Conservation (phyloP, 1,139 yeast genomes). For the Casaregolazyma suthepensis region DNA sequence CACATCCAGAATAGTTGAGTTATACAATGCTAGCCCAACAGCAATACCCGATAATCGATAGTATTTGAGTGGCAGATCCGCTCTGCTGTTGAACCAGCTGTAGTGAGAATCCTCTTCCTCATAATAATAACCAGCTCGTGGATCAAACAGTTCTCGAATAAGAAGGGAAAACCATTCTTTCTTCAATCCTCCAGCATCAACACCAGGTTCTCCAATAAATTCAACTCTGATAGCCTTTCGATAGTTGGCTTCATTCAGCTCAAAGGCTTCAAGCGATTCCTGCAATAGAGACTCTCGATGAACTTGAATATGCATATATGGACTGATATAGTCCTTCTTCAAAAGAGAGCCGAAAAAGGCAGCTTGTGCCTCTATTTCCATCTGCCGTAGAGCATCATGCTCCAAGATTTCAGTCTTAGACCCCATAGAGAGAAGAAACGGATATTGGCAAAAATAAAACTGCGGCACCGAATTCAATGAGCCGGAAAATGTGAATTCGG, state of each 20-base stretch:
- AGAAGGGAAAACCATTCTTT: conserved; percentile 88
- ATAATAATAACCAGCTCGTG: conserved; percentile 40
- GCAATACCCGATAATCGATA: conserved; percentile 80
- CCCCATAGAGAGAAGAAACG: conserved; percentile 76
- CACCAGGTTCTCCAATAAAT: conserved; percentile 81
- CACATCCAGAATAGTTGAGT: conserved; percentile 78
- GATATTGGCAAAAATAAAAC: conserved; percentile 63
- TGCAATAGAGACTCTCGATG: conserved; percentile 61
- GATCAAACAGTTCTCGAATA: conserved; percentile 62
- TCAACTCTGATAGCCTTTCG: conserved; percentile 72
- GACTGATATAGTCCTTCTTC: conserved; percentile 53
- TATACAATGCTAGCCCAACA: conserved; percentile 83
- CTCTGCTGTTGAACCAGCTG: conserved; percentile 61
- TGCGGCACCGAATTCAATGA: conserved; percentile 5
- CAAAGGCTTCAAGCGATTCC: conserved; percentile 70
- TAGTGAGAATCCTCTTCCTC: conserved; percentile 63
- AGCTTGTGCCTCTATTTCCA: conserved; percentile 86
- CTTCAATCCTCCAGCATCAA: conserved; percentile 90
- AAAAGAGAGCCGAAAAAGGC: conserved; percentile 76
- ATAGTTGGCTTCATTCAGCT: conserved; percentile 52
- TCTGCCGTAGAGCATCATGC: conserved; percentile 72
- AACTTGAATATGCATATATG: conserved; percentile 61
- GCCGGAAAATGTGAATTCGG: conserved; percentile 10
- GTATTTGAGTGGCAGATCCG: conserved; percentile 41
- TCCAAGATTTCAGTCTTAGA: conserved; percentile 75